These are phyloP conservation scores for Populus alba DNA, from an alignment of 345 rosid genomes.

Conservation along the genomic window DNA sequence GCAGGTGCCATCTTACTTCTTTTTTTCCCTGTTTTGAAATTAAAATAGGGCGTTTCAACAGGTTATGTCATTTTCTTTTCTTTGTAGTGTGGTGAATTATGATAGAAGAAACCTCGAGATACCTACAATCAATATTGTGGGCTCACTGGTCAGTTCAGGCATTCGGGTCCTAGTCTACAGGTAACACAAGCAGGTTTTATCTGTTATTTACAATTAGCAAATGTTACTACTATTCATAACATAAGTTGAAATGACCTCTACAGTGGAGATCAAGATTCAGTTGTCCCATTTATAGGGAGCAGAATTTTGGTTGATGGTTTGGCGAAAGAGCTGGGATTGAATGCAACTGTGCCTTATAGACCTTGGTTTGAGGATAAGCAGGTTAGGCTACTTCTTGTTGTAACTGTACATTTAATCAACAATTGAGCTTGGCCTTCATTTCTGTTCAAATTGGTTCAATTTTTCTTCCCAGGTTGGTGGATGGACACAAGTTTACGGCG, in stretches of 20 bases:
- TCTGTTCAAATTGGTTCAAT: not conserved
- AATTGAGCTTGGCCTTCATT: not conserved
- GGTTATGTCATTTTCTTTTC: no score
- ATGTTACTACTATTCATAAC: not conserved
- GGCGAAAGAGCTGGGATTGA: conserved; percentile 12
- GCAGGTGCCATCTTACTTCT: not conserved
- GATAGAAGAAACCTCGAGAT: conserved; percentile 2
- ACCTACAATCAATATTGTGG: conserved; percentile 22
- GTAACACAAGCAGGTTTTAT: not conserved
- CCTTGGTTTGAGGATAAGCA: conserved; percentile 8
- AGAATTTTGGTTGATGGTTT: conserved; percentile 13
- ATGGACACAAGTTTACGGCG: conserved; percentile 16
- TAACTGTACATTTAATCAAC: not conserved
- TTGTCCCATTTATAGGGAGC: conserved; percentile 6
- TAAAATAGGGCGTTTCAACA: not conserved
- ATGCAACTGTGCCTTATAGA: conserved; percentile 1
- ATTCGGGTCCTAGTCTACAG: conserved; percentile 21
- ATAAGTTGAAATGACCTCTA: not conserved
- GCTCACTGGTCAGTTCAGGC: conserved; percentile 17
- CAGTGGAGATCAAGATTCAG: conserved; percentile 30
- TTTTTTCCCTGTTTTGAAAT: not conserved
- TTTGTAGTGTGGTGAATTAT: conserved; percentile 15
- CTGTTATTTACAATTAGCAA: not conserved
- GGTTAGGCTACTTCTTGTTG: not conserved
- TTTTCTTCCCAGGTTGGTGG: conserved; percentile 6